Evolutionary conservation across 2,329 filamentous ascomycete genomes (phyloP).

Genomic region (Diplodia intermedia): DNA sequence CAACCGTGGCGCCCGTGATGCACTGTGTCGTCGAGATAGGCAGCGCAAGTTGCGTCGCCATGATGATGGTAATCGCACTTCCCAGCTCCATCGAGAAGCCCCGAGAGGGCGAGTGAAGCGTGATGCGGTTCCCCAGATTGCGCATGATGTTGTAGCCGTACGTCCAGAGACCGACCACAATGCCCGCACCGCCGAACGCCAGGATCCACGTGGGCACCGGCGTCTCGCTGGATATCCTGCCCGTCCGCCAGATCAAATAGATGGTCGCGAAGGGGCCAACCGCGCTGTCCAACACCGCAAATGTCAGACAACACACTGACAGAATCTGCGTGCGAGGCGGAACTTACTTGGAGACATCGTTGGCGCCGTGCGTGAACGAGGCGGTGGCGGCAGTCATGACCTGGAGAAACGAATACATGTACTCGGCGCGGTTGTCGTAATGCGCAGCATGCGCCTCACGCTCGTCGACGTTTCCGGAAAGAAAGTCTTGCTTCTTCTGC

Average conservation of each 20-base stretch:
- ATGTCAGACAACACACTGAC: background rate
- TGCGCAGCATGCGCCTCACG: constrained; percentile 65
- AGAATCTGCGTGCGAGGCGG: constrained; percentile 39
- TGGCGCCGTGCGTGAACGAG: constrained; percentile 74
- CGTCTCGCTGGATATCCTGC: constrained; percentile 54
- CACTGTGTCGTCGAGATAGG: constrained; percentile 71
- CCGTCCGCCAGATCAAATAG: constrained; percentile 65
- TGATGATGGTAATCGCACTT: constrained; percentile 66
- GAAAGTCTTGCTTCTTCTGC: constrained; percentile 53
- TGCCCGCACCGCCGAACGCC: constrained; percentile 59
- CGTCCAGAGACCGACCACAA: constrained; percentile 65
- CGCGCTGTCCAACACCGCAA: constrained; percentile 37
- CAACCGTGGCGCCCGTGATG: constrained; percentile 62
- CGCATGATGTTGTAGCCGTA: constrained; percentile 72
- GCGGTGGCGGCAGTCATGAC: constrained; percentile 68
- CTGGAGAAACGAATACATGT: constrained; percentile 64
- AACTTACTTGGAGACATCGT: constrained; percentile 59
- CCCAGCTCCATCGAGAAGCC: constrained; percentile 53
- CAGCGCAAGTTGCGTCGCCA: constrained; percentile 64
- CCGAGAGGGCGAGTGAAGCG: constrained; percentile 66
- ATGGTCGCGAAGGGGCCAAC: constrained; percentile 69
- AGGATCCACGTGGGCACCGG: constrained; percentile 68
- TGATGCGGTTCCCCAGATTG: constrained; percentile 67
- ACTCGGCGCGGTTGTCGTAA: constrained; percentile 68
- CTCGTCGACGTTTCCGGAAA: constrained; percentile 61